These are phyloP conservation scores for Withania somnifera DNA, from an alignment of 305 asterid species.

Conservation along the genomic window DNA sequence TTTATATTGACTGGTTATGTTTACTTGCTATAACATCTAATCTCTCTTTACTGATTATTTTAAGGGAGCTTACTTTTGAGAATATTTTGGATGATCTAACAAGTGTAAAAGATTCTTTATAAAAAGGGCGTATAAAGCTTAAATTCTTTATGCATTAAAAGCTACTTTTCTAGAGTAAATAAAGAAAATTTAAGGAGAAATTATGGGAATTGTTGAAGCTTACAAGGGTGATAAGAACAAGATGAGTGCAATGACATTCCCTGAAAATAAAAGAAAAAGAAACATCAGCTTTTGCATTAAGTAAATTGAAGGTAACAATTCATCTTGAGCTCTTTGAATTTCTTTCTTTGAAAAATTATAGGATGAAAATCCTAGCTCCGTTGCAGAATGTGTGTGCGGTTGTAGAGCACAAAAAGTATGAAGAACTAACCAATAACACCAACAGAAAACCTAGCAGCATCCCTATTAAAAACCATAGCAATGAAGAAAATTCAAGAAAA, in stretches of 20 bases:
- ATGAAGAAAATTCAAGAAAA: neutral
- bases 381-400: neutral
- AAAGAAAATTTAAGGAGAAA: neutral
- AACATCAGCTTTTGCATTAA: neutral
- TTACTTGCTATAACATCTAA: too few relatives aligned
- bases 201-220: neutral
- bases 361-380: too few relatives aligned
- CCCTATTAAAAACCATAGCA: constrained; percentile 33
- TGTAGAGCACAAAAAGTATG: neutral
- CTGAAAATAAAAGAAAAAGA: constrained; percentile 6
- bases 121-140: neutral
- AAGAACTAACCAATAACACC: constrained; percentile 53
- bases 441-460: constrained; percentile 35
- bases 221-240: constrained; percentile 32
- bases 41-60: too few relatives aligned
- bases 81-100: neutral
- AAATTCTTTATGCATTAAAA: neutral
- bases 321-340: neutral
- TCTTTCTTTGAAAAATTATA: too few relatives aligned
- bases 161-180: neutral
- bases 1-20: too few relatives aligned
- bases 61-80: too few relatives aligned
- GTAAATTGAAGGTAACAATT: neutral
- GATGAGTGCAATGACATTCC: constrained; percentile 28
- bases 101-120: neutral